phyloP scores from a whole-genome alignment of 345 rosid genomes.

The Aurinia saxatilis region DNA sequence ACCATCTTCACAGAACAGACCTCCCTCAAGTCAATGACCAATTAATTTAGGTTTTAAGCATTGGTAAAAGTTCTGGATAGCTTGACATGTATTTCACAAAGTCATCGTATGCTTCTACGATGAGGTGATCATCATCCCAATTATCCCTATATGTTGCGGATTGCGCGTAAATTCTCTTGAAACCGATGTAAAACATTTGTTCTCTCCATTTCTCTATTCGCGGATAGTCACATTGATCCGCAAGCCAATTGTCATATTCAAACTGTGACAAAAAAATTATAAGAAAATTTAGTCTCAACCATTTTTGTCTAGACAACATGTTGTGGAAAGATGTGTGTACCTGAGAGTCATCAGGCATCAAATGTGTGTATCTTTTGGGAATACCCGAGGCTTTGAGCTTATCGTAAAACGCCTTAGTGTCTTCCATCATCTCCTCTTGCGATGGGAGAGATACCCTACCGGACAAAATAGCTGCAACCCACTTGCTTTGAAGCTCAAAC shows the following conservation, averaged over 20 bases:
- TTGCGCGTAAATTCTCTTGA: constrained; percentile 12
- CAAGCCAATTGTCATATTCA: constrained; percentile 57
- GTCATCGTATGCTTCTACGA: constrained; percentile 46
- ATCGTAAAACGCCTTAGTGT: constrained; percentile 43
- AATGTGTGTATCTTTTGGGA: constrained; percentile 69
- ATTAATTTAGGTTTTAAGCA: constrained; percentile 24
- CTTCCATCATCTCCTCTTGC: constrained; percentile 31
- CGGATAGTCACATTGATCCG: constrained; percentile 32
- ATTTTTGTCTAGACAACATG: background rate
- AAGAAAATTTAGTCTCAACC: background rate
- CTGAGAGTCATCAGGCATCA: constrained; percentile 31
- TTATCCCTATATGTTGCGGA: constrained; percentile 52
- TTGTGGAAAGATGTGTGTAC: background rate
- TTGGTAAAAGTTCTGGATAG: constrained; percentile 23
- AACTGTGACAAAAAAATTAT: constrained; percentile 24
- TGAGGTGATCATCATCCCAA: constrained; percentile 55
- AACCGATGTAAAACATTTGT: constrained; percentile 30
- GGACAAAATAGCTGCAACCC: constrained; percentile 28
- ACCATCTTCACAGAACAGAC: background rate
- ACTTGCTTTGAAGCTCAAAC: constrained; percentile 34
- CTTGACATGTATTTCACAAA: constrained; percentile 29
- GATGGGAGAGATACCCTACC: constrained; percentile 26
- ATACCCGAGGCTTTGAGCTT: constrained; percentile 48
- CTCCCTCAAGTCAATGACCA: background rate
- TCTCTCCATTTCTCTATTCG: constrained; percentile 56